These are phyloP conservation scores for Bryopsis sp. DNA, from an alignment of 139 green algal genomes.

Conservation along the genomic window DNA sequence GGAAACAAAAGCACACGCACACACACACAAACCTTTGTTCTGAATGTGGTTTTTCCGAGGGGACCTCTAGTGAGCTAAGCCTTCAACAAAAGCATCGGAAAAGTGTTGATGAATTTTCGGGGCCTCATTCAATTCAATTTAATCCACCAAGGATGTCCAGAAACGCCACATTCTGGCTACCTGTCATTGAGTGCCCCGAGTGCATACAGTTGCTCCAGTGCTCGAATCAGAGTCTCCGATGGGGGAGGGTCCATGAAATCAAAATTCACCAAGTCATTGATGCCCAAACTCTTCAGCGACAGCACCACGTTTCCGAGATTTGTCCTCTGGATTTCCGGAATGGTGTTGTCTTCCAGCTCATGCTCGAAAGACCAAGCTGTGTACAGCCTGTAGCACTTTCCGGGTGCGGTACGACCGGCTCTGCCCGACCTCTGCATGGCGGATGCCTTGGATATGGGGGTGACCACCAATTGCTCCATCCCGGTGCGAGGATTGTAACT, in stretches of 20 bases:
- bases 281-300: slow-evolving; percentile 85
- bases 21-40: not conserved
- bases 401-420: slow-evolving; percentile 67
- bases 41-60: slow-evolving; percentile 23
- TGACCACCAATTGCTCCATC: slow-evolving; percentile 94
- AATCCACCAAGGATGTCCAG: too few species aligned
- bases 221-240: slow-evolving; percentile 80
- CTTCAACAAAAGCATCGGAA: too few species aligned
- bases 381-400: slow-evolving; percentile 97
- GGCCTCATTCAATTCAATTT: too few species aligned
- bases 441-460: slow-evolving; percentile 59
- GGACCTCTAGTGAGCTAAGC: too few species aligned
- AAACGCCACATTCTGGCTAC: slow-evolving; percentile 33
- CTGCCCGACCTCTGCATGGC: slow-evolving; percentile 65
- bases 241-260: slow-evolving; percentile 89
- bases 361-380: slow-evolving; percentile 87
- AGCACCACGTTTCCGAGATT: slow-evolving; percentile 97
- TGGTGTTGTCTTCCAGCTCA: slow-evolving; percentile 95
- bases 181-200: slow-evolving; percentile 93
- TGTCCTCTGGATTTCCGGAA: slow-evolving; percentile 94
- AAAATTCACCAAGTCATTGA: slow-evolving; percentile 85
- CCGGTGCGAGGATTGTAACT: slow-evolving; percentile 89
- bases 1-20: too few species aligned
- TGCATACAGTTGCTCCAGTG: slow-evolving; percentile 94
- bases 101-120: too few species aligned